A percentile compares a stretch with the other conserved stretches of the same genome.
Evolutionary conservation across 768 basidiomycete species (phyloP).

Genomic region (Russula brevipes): DNA sequence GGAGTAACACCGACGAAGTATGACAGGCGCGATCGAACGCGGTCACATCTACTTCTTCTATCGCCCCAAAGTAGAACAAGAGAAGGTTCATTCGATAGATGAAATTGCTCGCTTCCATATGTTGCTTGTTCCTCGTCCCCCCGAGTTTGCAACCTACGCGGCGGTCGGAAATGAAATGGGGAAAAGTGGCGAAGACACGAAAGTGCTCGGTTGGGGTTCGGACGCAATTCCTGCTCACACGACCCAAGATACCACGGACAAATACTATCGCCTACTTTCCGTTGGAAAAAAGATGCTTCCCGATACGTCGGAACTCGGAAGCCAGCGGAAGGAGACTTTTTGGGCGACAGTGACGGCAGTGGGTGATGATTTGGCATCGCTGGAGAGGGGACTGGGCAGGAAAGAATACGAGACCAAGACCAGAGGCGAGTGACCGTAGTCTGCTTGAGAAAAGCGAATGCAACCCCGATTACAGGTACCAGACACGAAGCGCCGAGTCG

Average conservation of each 20-base stretch:
- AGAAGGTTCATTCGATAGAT: conserved; percentile 50
- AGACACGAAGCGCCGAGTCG: conserved; percentile 50
- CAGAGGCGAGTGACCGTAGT: conserved; percentile 34
- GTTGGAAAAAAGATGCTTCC: conserved; percentile 58
- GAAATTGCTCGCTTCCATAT: conserved; percentile 56
- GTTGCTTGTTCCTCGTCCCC: conserved; percentile 52
- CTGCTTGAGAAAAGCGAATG: background rate
- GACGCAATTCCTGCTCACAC: conserved; percentile 47
- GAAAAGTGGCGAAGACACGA: conserved; percentile 36
- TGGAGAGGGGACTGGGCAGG: conserved; percentile 47
- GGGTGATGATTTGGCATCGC: conserved; percentile 44
- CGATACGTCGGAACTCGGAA: conserved; percentile 37
- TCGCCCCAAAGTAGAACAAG: conserved; percentile 49
- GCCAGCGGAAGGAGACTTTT: conserved; percentile 42
- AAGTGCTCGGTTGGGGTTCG: conserved; percentile 39
- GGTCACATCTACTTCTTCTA: conserved; percentile 65
- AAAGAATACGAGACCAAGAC: conserved; percentile 60
- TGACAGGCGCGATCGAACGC: conserved; percentile 46
- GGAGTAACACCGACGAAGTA: background rate
- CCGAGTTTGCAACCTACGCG: conserved; percentile 36
- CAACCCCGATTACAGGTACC: conserved; percentile 34
- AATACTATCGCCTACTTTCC: conserved; percentile 47
- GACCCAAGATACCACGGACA: conserved; percentile 33
- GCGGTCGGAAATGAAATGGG: conserved; percentile 18
- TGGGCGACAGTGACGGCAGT: conserved; percentile 50